Evolutionary conservation across 345 rosid genomes (phyloP), one percentile per base, ranked within the genome.

Genomic region (Pugionium cornutum): DNA sequence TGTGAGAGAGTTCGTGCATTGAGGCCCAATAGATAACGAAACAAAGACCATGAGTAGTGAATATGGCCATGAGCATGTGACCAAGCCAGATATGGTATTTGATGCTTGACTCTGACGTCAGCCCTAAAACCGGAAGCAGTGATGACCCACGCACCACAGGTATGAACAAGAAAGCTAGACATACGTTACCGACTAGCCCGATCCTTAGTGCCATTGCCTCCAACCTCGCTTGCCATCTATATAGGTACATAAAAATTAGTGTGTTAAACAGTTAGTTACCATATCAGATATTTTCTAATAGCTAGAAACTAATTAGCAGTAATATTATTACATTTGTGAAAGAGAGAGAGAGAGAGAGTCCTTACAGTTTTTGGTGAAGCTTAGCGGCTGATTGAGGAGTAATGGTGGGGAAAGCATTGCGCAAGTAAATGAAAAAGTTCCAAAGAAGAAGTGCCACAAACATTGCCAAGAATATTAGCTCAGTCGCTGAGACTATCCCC

Each of bases 51-150:
- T 92, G 96, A 52, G 76, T 67, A 0, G 92, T 78, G 71, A 87
- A 82, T 63, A 89, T 41, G 7, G 65, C 4, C 89, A 92, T 80
- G 68, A 81, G 77, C 49, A 82, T 27, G 50, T 89, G 95, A 3
- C 98, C 96, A 0, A 92, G 72, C 96, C 98, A 92, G 5, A 85
- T 85, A 35, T 91, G 98, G 39, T 87, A 91, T 73, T 87, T 91
- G 62, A 91, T 89, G 88, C 95, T 80, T 2, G 77, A 77, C 53
- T 91, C 98, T 7, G 92, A 89, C 9, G 92, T 87, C 9, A 89
- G 62, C 2, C 95, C 96, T 1, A 91, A 53, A 29, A 83, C 44
- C 27, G 84, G 85, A 47, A 92, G 77, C 82, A 92, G 59, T 40
- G 96, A 87, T 0, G 96, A 89, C 0, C 86, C 89, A 4, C 98